Evolutionary conservation across 306 rosid species (phyloP).

Genomic region (Rosa multiflora): DNA sequence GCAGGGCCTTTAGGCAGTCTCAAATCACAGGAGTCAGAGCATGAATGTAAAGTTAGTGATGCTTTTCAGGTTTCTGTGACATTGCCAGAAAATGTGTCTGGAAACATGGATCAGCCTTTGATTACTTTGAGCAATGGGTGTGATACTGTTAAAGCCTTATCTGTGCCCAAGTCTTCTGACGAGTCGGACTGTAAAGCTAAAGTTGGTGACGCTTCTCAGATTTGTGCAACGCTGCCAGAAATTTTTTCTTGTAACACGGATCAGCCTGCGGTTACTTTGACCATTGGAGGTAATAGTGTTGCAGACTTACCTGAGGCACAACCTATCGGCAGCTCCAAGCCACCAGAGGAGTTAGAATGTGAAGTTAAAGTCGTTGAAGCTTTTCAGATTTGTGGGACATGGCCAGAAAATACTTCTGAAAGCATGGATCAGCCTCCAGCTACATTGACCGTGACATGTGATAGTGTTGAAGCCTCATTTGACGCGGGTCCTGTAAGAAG

Average conservation of each 20-base stretch:
- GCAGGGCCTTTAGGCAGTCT: no score
- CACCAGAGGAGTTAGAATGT: conserved; percentile 7
- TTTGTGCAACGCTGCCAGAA: background rate
- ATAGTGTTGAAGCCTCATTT: background rate
- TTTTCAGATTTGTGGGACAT: conserved; percentile 18
- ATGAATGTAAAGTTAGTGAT: conserved; percentile 9
- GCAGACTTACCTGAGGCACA: background rate
- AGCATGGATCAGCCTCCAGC: conserved; percentile 21
- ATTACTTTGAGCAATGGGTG: no score
- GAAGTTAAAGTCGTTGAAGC: conserved; percentile 25
- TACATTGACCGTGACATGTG: conserved; percentile 1
- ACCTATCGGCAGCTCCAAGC: background rate
- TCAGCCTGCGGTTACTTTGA: background rate
- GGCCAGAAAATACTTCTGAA: conserved; percentile 10
- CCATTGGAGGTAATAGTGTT: background rate
- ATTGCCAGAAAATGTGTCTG: conserved; percentile 8
- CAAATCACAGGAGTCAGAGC: background rate
- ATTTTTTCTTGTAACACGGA: background rate
- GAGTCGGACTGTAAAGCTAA: conserved; percentile 5
- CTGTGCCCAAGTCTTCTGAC: background rate
- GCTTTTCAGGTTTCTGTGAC: conserved; percentile 13
- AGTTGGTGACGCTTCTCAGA: background rate
- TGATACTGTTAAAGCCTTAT: background rate
- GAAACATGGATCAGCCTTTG: no score
- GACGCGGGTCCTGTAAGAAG: background rate